Evolutionary conservation across 2,329 filamentous ascomycete species (phyloP).

Genomic region (Orbilia blumenaviensis): DNA sequence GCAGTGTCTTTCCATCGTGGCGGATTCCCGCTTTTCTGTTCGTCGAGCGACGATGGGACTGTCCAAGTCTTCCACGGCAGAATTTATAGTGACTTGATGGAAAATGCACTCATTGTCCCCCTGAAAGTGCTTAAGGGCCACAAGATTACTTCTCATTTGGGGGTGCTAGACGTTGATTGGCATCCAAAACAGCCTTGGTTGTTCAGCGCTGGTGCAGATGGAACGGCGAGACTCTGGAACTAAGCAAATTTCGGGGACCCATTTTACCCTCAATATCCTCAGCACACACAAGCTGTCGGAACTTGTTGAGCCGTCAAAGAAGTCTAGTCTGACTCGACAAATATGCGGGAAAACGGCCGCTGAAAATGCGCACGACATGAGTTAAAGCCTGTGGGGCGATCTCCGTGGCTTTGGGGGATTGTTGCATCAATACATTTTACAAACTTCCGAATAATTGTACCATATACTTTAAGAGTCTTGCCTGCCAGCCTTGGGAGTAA

Average conservation of each 20-base stretch:
- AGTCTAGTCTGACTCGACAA: background rate
- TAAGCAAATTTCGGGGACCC: conserved; percentile 53
- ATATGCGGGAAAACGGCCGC: conserved; percentile 12
- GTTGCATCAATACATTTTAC: conserved; percentile 15
- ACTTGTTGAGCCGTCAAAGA: conserved; percentile 20
- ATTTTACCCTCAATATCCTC: conserved; percentile 8
- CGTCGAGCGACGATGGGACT: conserved; percentile 92
- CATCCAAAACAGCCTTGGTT: conserved; percentile 94
- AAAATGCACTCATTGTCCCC: conserved; percentile 94
- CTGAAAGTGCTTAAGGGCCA: conserved; percentile 93
- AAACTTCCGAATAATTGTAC: conserved; percentile 32
- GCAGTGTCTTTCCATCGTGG: conserved; percentile 86
- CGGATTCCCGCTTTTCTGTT: conserved; percentile 85
- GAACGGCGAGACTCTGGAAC: conserved; percentile 87
- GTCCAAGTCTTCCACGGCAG: conserved; percentile 97
- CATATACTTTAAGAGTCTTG: conserved; percentile 16
- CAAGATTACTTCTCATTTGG: conserved; percentile 82
- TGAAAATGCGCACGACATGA: conserved; percentile 25
- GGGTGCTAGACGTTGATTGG: conserved; percentile 95
- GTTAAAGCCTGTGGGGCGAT: conserved; percentile 20
- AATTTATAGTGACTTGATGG: conserved; percentile 92
- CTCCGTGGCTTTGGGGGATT: conserved; percentile 21
- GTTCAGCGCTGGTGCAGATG: conserved; percentile 92
- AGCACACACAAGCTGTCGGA: conserved; percentile 21
- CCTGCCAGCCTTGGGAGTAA: conserved; percentile 30